Evolutionary conservation across 768 basidiomycete genomes (phyloP).

Genomic region (Sistotremastrum niveocremeum): DNA sequence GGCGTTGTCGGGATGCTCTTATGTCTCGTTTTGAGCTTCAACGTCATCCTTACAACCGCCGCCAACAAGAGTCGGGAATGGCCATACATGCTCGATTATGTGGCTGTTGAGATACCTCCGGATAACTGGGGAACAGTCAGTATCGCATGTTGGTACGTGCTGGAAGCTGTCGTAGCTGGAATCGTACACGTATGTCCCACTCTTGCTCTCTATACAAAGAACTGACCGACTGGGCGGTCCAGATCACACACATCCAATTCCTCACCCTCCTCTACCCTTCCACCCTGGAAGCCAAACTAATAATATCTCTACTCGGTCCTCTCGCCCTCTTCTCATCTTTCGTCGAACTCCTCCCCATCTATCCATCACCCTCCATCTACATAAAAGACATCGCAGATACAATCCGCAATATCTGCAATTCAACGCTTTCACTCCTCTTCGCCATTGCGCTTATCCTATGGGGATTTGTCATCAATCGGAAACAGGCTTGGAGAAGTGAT

Average conservation of each 20-base stretch:
- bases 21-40: slow-evolving; percentile 63
- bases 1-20: slow-evolving; percentile 72
- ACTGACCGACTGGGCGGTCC: neutral
- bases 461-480: slow-evolving; percentile 83
- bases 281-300: slow-evolving; percentile 70
- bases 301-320: slow-evolving; percentile 77
- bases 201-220: neutral
- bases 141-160: slow-evolving; percentile 67
- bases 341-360: slow-evolving; percentile 73
- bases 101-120: slow-evolving; percentile 69
- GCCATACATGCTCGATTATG: slow-evolving; percentile 95
- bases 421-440: slow-evolving; percentile 90
- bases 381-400: slow-evolving; percentile 51
- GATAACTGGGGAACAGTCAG: slow-evolving; percentile 52
- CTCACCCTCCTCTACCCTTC: slow-evolving; percentile 92
- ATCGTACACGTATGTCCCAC: slow-evolving; percentile 60
- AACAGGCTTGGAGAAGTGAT: slow-evolving; percentile 90
- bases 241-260: slow-evolving; percentile 98
- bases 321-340: slow-evolving; percentile 72
- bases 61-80: slow-evolving; percentile 54
- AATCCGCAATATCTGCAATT: slow-evolving; percentile 89
- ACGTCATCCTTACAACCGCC: slow-evolving; percentile 52
- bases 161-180: slow-evolving; percentile 76
- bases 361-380: slow-evolving; percentile 12
- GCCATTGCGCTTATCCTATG: slow-evolving; percentile 81